Evolutionary conservation across 129 eudicot species (phyloP).

Genomic region (Rutidosis leptorrhynchoides): DNA sequence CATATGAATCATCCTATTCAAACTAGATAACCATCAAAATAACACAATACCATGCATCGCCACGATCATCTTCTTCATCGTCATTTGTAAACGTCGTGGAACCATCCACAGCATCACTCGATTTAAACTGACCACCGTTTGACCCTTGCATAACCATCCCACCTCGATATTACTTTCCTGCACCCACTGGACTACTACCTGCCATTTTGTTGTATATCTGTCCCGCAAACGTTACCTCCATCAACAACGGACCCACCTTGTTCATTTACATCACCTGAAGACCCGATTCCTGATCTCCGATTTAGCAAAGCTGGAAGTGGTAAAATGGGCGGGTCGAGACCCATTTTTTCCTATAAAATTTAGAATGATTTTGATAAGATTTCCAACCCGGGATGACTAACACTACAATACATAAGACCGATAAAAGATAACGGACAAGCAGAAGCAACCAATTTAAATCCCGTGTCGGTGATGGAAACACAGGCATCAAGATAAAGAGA

Average conservation of each 20-base stretch:
- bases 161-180: slow-evolving; percentile 50
- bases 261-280: slow-evolving; percentile 44
- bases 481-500: too few relatives aligned
- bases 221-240: slow-evolving; percentile 45
- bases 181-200: slow-evolving; percentile 23
- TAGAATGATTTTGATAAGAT: too few relatives aligned
- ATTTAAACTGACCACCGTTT: slow-evolving; percentile 44
- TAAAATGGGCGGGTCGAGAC: too few relatives aligned
- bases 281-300: slow-evolving; percentile 53
- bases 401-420: too few relatives aligned
- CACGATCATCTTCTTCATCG: slow-evolving; percentile 77
- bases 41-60: slow-evolving; percentile 72
- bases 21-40: not conserved
- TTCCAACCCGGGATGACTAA: too few relatives aligned
- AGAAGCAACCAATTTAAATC: too few relatives aligned
- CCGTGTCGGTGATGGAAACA: too few relatives aligned
- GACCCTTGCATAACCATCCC: slow-evolving; percentile 35
- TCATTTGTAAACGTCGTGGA: slow-evolving; percentile 70
- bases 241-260: slow-evolving; percentile 47
- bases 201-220: slow-evolving; percentile 38
- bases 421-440: too few relatives aligned
- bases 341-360: too few relatives aligned
- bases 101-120: slow-evolving; percentile 61
- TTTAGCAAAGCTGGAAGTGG: too few relatives aligned
- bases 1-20: not conserved